These are phyloP conservation scores for Solanum chiquidenum DNA, from an alignment of 257 asterid genomes.

Conservation along the genomic window DNA sequence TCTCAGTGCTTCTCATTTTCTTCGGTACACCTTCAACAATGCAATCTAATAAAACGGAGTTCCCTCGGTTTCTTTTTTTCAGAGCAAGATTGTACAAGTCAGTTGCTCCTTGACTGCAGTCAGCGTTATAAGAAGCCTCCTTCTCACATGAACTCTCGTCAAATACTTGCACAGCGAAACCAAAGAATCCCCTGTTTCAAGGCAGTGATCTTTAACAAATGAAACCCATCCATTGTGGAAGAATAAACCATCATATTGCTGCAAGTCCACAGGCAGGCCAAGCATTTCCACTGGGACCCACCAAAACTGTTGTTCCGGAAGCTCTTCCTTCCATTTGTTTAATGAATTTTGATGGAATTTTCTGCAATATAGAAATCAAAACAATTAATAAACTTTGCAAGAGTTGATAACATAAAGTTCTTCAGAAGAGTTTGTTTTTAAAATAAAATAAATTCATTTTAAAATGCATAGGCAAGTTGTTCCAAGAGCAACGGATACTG, in stretches of 20 bases:
- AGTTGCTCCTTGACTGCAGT: conserved; percentile 46
- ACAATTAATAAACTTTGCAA: not conserved
- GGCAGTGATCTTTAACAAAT: conserved; percentile 36
- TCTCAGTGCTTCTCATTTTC: conserved; percentile 41
- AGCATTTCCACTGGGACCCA: conserved; percentile 44
- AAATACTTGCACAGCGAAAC: conserved; percentile 59
- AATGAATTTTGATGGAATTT: conserved; percentile 50
- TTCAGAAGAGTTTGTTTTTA: not conserved
- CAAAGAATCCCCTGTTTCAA: conserved; percentile 33
- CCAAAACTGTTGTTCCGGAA: conserved; percentile 18
- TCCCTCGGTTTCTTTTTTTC: conserved; percentile 57
- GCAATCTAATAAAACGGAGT: conserved; percentile 30
- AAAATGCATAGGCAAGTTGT: not conserved
- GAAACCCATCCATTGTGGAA: conserved; percentile 33
- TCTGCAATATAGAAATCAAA: conserved; percentile 27
- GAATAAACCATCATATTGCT: conserved; percentile 19
- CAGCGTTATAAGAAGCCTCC: conserved; percentile 46
- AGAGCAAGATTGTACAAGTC: conserved; percentile 11
- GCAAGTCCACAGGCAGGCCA: conserved; percentile 34
- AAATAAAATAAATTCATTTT: not conserved
- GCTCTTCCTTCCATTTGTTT: conserved; percentile 31
- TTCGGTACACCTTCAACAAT: conserved; percentile 51
- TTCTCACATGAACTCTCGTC: conserved; percentile 73
- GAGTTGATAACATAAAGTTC: not conserved
- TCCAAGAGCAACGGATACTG: not conserved